phyloP scores from a whole-genome alignment of 441 rosid species.

The Capsella rubella region DNA sequence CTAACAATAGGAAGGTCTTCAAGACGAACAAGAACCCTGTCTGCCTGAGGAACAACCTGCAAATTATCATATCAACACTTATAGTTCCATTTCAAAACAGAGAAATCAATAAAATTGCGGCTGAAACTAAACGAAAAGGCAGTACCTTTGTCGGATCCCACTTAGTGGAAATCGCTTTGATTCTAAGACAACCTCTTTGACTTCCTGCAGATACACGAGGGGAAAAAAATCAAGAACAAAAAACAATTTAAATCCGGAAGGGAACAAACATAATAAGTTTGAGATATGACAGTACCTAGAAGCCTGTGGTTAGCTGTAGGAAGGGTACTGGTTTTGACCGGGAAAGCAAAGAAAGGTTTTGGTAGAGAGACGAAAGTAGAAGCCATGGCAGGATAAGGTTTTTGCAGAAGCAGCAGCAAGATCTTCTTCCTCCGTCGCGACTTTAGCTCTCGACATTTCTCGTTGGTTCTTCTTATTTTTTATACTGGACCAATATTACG shows the following conservation, averaged over 20 bases:
- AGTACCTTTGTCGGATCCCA: constrained; percentile 87
- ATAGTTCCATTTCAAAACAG: background rate
- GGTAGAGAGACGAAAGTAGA: constrained; percentile 59
- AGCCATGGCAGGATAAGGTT: constrained; percentile 48
- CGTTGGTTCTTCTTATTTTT: constrained; percentile 21
- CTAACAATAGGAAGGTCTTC: constrained; percentile 65
- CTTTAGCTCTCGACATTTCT: constrained; percentile 12
- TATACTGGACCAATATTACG: constrained; percentile 17
- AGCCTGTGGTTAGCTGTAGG: constrained; percentile 46
- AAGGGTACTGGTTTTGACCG: constrained; percentile 39
- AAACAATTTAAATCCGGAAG: background rate
- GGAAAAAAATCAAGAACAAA: background rate
- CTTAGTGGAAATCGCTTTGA: constrained; percentile 67
- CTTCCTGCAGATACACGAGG: constrained; percentile 44
- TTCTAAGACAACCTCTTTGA: constrained; percentile 56
- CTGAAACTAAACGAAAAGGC: constrained; percentile 8
- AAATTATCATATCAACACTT: constrained; percentile 9
- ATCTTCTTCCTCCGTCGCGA: constrained; percentile 27
- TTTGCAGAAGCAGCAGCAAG: constrained; percentile 15
- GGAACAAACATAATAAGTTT: background rate
- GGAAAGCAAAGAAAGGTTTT: constrained; percentile 47
- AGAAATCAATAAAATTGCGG: background rate
- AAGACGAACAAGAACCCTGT: constrained; percentile 88
- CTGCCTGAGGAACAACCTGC: constrained; percentile 94
- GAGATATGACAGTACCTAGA: constrained; percentile 47